Evolutionary conservation across 2,329 filamentous ascomycete genomes (phyloP).

Genomic region (Exophiala phaeomuriformis): DNA sequence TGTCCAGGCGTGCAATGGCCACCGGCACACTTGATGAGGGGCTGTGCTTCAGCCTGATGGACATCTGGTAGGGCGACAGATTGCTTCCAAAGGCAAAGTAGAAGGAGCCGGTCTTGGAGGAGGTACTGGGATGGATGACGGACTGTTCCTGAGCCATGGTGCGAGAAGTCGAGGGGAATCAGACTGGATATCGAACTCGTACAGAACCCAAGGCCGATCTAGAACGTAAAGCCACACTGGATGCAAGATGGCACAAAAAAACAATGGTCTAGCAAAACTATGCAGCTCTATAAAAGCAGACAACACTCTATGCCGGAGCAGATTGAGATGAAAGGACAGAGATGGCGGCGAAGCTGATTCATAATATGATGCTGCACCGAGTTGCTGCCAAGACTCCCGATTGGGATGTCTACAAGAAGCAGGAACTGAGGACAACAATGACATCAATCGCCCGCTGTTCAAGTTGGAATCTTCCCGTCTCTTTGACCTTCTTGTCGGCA

Average conservation of each 20-base stretch:
- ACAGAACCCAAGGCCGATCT: too few species aligned
- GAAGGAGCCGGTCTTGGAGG: slow-evolving; percentile 28
- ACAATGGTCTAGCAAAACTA: too few species aligned
- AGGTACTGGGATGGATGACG: slow-evolving; percentile 6
- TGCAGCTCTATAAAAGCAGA: too few species aligned
- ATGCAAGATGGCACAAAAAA: too few species aligned
- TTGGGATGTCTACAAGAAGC: not conserved
- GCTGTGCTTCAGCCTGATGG: slow-evolving; percentile 31
- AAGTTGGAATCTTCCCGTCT: not conserved
- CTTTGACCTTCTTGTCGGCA: not conserved
- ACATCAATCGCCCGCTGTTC: not conserved
- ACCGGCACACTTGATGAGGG: slow-evolving; percentile 34
- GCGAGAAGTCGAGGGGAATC: not conserved
- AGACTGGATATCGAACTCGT: too few species aligned
- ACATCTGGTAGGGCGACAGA: slow-evolving; percentile 38
- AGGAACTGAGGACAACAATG: not conserved
- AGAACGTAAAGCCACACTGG: too few species aligned
- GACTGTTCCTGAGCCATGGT: slow-evolving; percentile 8
- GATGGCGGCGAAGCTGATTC: too few species aligned
- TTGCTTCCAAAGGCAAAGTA: slow-evolving; percentile 43
- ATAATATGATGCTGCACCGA: too few species aligned
- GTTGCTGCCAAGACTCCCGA: not conserved
- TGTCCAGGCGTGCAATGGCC: slow-evolving; percentile 35
- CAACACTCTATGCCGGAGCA: too few species aligned
- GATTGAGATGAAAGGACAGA: too few species aligned